phyloP scores from a whole-genome alignment of 345 rosid species.

The Eucalyptus sp. region DNA sequence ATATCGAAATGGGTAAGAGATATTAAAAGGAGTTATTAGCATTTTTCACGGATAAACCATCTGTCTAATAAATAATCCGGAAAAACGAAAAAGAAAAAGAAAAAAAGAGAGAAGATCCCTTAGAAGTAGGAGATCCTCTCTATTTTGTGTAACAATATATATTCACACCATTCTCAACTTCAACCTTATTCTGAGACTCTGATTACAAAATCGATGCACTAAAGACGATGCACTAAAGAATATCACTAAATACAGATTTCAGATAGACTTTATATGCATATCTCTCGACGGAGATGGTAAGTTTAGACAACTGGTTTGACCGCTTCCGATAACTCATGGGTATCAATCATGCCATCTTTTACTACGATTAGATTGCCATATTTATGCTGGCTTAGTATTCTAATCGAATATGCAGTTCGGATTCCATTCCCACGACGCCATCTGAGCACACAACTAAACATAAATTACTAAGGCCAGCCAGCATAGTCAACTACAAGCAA shows the following conservation, averaged over 20 bases:
- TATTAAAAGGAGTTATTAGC: background rate
- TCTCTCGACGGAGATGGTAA: background rate
- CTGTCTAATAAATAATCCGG: background rate
- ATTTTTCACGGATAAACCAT: background rate
- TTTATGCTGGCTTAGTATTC: background rate
- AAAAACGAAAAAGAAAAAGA: background rate
- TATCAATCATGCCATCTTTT: background rate
- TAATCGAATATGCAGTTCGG: background rate
- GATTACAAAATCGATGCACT: background rate
- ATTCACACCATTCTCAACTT: background rate
- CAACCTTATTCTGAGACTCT: background rate
- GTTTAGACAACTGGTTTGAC: background rate
- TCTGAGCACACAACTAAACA: background rate
- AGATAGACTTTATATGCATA: background rate
- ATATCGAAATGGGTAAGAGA: background rate
- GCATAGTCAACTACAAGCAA: background rate
- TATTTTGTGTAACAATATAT: background rate
- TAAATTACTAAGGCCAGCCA: background rate
- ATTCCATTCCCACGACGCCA: background rate
- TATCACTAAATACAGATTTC: background rate
- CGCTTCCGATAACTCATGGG: background rate
- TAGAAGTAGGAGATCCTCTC: background rate
- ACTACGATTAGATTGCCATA: background rate
- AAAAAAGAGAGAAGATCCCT: background rate
- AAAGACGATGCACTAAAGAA: background rate